Evolutionary conservation across 495 filamentous ascomycete species (phyloP), one percentile per base, ranked within the genome.

Genomic region (Astrocystis sublimbata): DNA sequence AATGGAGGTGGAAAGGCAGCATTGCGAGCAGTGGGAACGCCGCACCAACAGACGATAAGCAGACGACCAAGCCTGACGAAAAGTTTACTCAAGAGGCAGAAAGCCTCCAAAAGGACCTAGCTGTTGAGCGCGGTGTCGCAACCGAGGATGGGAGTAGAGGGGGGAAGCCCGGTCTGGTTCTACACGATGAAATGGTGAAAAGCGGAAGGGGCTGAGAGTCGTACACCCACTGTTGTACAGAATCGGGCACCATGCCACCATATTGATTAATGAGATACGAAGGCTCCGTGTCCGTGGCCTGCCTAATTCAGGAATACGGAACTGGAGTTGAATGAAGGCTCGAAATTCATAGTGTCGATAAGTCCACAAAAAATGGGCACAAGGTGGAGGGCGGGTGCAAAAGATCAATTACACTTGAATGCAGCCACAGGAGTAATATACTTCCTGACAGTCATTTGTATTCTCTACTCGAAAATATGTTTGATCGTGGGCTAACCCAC

Each of bases 131-230:
- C 33, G 24, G 62, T 9, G 69, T 78, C 36, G 71, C 79, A 53
- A 88, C 84, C 3, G 79, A 85, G 63, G 92, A 96, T 75, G 88
- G 87, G 38, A 88, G 81, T 69, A 71, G 88, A 58, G 85, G 85
- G 0, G 88, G 89, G 3, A 63, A 64, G 26, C 78, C 76, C 45
- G 83, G 85, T 3, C 72, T 88, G 59, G 68, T 81, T 21, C 70
- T 90, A 60, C 75, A 73, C n/a, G 78, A 81, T 1, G 83, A 84
- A 64, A 56, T 85, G 67, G 69, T 41, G 7, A 82, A 75, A 69
- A 54, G 55, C 61, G 40, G 60, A 35, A 21, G 7, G 24, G 28
- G n/a, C 17, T 52, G 17, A 35, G n/a, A 13, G 19, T 30, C 13
- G 1, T 28, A 30, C 2, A 2, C 23, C 6, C 5, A 13, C 8